Evolutionary conservation across 2,329 filamentous ascomycete genomes (phyloP).

Genomic region (Elsinoe arachidis): DNA sequence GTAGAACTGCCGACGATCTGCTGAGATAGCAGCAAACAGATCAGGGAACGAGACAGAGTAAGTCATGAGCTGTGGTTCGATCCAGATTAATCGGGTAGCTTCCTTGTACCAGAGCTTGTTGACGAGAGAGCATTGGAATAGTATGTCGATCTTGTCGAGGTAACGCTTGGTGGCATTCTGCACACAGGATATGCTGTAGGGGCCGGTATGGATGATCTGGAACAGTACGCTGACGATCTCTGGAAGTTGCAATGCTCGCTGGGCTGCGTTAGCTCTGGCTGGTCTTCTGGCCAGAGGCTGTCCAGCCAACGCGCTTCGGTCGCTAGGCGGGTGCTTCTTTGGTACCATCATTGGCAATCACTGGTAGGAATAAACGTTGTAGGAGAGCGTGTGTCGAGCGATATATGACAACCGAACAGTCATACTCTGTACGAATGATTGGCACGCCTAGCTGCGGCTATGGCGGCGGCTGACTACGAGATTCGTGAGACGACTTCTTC

Average conservation of each 20-base stretch:
- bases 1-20: not conserved
- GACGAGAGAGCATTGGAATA: not conserved
- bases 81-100: not conserved
- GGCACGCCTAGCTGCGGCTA: not conserved
- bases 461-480: not conserved
- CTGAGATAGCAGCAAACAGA: not conserved
- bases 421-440: too few species aligned
- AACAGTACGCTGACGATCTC: not conserved
- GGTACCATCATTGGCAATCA: too few species aligned
- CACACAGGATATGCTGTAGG: not conserved
- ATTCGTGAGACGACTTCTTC: not conserved
- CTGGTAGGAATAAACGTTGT: too few species aligned
- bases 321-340: too few species aligned
- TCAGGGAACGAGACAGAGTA: not conserved
- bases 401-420: too few species aligned
- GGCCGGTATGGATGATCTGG: not conserved
- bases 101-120: slow-evolving; percentile 2
- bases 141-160: not conserved
- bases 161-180: not conserved
- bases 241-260: not conserved
- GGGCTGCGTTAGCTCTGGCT: not conserved
- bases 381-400: too few species aligned
- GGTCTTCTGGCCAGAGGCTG: not conserved
- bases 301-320: too few species aligned
- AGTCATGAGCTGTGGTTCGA: not conserved